These are phyloP conservation scores for Boletus rubroflammeus DNA, from an alignment of 768 basidiomycete species.

Conservation along the genomic window DNA sequence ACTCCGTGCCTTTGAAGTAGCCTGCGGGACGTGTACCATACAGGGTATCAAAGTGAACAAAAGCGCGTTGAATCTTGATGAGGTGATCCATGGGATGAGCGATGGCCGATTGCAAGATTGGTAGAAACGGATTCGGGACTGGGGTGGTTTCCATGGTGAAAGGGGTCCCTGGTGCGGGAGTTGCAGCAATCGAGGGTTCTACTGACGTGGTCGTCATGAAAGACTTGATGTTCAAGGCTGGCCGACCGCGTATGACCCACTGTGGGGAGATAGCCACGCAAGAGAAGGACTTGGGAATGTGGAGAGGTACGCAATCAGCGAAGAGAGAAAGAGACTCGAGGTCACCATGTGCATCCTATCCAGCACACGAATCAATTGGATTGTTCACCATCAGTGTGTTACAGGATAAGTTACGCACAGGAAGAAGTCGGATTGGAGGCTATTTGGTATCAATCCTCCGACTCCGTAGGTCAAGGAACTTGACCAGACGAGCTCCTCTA, in stretches of 20 bases:
- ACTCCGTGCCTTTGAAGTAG: conserved; percentile 27
- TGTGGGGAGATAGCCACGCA: conserved; percentile 20
- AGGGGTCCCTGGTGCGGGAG: background rate
- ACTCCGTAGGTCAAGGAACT: conserved; percentile 53
- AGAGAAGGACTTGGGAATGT: conserved; percentile 18
- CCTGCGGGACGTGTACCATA: conserved; percentile 28
- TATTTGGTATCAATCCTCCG: conserved; percentile 52
- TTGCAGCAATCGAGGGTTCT: conserved; percentile 9
- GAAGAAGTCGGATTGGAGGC: conserved; percentile 45
- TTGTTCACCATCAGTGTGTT: background rate
- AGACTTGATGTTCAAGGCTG: conserved; percentile 27
- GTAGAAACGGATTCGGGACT: conserved; percentile 39
- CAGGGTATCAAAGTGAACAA: conserved; percentile 32
- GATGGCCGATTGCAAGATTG: conserved; percentile 37
- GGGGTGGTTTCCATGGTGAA: conserved; percentile 12
- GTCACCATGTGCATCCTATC: conserved; percentile 30
- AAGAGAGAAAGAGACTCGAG: conserved; percentile 29
- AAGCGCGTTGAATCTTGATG: conserved; percentile 31
- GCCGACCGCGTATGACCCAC: conserved; percentile 30
- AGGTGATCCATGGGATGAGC: conserved; percentile 35
- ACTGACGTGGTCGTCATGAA: conserved; percentile 29
- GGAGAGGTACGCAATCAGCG: conserved; percentile 17
- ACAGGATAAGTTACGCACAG: conserved; percentile 33
- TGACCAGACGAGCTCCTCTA: conserved; percentile 62
- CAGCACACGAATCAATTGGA: background rate